phyloP scores from a whole-genome alignment of 768 basidiomycete genomes.

The Steccherinum ochraceum region DNA sequence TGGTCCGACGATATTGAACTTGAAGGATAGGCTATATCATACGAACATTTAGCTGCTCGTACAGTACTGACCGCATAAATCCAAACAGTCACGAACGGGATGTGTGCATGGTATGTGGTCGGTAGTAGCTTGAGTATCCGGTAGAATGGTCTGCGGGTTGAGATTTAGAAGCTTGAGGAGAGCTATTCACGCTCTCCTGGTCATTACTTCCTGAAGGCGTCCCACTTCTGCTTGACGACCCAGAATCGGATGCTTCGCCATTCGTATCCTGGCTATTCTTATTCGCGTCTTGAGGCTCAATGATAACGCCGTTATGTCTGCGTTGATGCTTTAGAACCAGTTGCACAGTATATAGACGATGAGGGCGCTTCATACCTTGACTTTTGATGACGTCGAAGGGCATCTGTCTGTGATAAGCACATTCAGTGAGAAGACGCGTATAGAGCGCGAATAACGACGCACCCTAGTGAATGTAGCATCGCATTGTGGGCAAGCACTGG shows the following conservation, averaged over 20 bases:
- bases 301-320: constrained; percentile 64
- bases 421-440: constrained; percentile 9
- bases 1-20: constrained; percentile 34
- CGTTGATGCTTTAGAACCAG: no score
- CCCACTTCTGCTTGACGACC: constrained; percentile 44
- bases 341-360: constrained; percentile 2
- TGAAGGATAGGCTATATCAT: constrained; percentile 34
- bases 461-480: constrained; percentile 78
- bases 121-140: constrained; percentile 56
- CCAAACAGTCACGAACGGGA: not conserved
- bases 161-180: constrained; percentile 22
- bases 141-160: constrained; percentile 35
- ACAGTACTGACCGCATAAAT: not conserved
- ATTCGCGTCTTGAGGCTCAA: constrained; percentile 35
- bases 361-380: constrained; percentile 46
- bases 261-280: constrained; percentile 13
- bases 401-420: constrained; percentile 56
- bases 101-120: constrained; percentile 50
- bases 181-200: constrained; percentile 15
- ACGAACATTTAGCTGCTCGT: constrained; percentile 4
- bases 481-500: constrained; percentile 71
- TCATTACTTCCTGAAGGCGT: constrained; percentile 39
- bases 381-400: constrained; percentile 73
- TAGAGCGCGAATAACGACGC: constrained; percentile 23
- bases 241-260: constrained; percentile 33